Conservation (phyloP, 1,139 yeast genomes). For the Arxiozyma telluris region DNA sequence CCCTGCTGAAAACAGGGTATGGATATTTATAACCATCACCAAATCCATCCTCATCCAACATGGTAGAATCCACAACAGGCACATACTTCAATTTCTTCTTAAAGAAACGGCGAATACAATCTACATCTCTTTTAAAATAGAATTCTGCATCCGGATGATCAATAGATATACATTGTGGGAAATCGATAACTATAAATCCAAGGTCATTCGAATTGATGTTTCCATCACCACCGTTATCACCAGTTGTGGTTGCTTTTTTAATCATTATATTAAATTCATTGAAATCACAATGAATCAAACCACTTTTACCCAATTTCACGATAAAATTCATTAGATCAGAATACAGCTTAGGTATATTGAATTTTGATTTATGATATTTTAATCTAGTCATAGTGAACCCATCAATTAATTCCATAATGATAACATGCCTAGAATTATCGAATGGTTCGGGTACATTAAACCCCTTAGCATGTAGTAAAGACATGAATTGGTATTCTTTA, state of each 20-base stretch:
- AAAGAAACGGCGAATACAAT: slow-evolving; percentile 78
- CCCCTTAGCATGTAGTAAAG: slow-evolving; percentile 59
- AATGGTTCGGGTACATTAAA: slow-evolving; percentile 83
- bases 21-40: slow-evolving; percentile 74
- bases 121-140: slow-evolving; percentile 86
- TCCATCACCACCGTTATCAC: slow-evolving; percentile 43
- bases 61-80: slow-evolving; percentile 53
- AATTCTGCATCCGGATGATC: slow-evolving; percentile 82
- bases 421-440: slow-evolving; percentile 85
- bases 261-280: slow-evolving; percentile 94
- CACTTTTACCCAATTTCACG: slow-evolving; percentile 74
- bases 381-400: slow-evolving; percentile 88
- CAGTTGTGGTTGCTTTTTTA: slow-evolving; percentile 35
- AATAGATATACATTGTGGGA: slow-evolving; percentile 94
- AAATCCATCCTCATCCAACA: slow-evolving; percentile 68
- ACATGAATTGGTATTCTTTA: slow-evolving; percentile 85
- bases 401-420: slow-evolving; percentile 81
- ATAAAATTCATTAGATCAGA: slow-evolving; percentile 80
- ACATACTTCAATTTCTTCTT: slow-evolving; percentile 65
- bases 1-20: slow-evolving; percentile 72
- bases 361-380: slow-evolving; percentile 42
- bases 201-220: slow-evolving; percentile 41
- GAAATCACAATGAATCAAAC: slow-evolving; percentile 93
- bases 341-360: slow-evolving; percentile 59
- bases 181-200: slow-evolving; percentile 85